Conservation (phyloP, 768 basidiomycete genomes). For the Tylopilus sp. region DNA sequence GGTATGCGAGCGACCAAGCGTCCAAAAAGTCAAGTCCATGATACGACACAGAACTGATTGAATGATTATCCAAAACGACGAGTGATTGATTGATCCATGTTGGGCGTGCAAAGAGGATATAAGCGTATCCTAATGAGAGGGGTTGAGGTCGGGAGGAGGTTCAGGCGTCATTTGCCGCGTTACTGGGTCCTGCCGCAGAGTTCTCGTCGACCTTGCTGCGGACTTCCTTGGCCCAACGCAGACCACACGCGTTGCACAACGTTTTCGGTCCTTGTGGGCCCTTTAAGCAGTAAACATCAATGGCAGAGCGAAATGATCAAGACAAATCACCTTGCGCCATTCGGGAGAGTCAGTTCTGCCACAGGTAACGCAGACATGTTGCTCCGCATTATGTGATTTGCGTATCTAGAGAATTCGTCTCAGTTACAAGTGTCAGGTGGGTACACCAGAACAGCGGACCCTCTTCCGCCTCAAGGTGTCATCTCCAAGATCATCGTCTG, state of each 20-base stretch:
- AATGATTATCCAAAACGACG: conserved; percentile 4
- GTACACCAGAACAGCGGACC: conserved; percentile 32
- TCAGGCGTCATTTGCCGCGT: conserved; percentile 19
- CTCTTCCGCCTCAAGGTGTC: conserved; percentile 62
- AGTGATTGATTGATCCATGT: conserved; percentile 4
- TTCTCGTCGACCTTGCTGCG: conserved; percentile 42
- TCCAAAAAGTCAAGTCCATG: conserved; percentile 13
- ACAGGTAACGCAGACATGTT: conserved; percentile 88
- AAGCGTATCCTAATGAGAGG: neutral
- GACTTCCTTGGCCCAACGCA: conserved; percentile 85
- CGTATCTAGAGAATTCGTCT: conserved; percentile 17
- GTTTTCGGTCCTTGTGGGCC: conserved; percentile 96
- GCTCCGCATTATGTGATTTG: conserved; percentile 51
- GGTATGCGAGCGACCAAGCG: conserved; percentile 12
- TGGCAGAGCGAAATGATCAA: neutral
- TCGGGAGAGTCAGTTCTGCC: conserved; percentile 96
- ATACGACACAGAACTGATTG: neutral
- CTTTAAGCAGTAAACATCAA: conserved; percentile 37
- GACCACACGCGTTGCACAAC: conserved; percentile 94
- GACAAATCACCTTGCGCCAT: conserved; percentile 78
- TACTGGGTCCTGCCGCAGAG: conserved; percentile 22
- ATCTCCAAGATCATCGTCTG: conserved; percentile 45
- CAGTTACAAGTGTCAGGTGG: neutral
- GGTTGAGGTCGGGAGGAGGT: neutral
- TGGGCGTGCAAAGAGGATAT: conserved; percentile 1